Conservation (phyloP, 1,139 yeast species). For the Pneumocystis canis region DNA sequence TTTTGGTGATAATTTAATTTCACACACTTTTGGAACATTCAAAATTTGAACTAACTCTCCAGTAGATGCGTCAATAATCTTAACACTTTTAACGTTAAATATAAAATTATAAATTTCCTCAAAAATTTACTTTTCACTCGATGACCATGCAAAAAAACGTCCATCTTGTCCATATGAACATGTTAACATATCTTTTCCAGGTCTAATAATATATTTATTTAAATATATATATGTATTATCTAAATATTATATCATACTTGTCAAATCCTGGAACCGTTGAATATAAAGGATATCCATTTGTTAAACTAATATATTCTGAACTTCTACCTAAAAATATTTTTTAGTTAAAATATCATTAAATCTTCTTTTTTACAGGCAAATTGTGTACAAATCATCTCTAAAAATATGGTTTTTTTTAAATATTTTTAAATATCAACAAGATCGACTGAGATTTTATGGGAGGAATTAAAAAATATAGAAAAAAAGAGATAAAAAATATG, state of each 20-base stretch:
- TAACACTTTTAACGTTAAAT: constrained; percentile 26
- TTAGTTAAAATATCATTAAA: background rate
- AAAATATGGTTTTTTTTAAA: background rate
- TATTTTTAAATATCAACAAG: background rate
- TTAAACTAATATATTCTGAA: constrained; percentile 46
- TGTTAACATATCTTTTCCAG: constrained; percentile 16
- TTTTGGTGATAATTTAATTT: constrained; percentile 70
- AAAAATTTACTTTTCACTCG: constrained; percentile 19
- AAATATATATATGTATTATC: background rate
- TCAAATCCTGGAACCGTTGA: constrained; percentile 19
- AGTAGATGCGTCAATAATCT: constrained; percentile 42
- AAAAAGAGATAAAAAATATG: too few relatives aligned
- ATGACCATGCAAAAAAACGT: constrained; percentile 34
- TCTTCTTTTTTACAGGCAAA: constrained; percentile 5
- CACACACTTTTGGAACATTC: constrained; percentile 52
- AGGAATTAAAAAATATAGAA: background rate
- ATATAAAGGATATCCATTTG: constrained; percentile 38
- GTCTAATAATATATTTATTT: constrained; percentile 16
- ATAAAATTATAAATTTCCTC: background rate
- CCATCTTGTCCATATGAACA: constrained; percentile 36
- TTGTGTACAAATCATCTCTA: constrained; percentile 5
- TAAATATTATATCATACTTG: constrained; percentile 15
- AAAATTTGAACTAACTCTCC: constrained; percentile 34
- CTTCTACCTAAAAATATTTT: constrained; percentile 34
- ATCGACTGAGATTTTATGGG: background rate